Conservation (phyloP, 345 rosid species). For the Microthlaspi erraticum region DNA sequence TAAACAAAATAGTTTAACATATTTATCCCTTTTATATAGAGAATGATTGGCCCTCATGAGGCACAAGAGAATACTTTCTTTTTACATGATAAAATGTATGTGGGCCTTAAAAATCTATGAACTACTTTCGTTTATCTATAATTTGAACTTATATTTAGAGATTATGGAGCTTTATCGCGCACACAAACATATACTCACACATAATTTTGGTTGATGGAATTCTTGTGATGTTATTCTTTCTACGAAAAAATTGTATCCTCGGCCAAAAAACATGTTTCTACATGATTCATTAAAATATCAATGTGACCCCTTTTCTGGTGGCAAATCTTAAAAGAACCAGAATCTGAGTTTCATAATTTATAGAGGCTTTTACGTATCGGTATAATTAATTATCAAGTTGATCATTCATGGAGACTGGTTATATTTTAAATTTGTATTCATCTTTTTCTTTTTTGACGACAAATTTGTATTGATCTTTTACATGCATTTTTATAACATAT, state of each 20-base stretch:
- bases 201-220: background rate
- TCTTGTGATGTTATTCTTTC: background rate
- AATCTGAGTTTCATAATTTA: constrained; percentile 32
- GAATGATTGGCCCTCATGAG: constrained; percentile 22
- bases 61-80: constrained; percentile 9
- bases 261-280: background rate
- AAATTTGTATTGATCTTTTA: constrained; percentile 1
- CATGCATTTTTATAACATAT: constrained; percentile 30
- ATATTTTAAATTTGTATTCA: background rate
- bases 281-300: constrained; percentile 6
- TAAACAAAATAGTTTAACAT: background rate
- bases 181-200: background rate
- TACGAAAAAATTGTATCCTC: background rate
- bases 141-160: constrained; percentile 7
- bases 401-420: background rate
- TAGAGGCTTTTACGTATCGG: background rate
- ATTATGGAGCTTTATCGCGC: constrained; percentile 14
- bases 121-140: background rate
- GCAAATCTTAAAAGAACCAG: constrained; percentile 41
- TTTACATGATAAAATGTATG: constrained; percentile 10
- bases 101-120: constrained; percentile 4
- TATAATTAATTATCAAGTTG: constrained; percentile 23
- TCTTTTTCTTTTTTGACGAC: background rate
- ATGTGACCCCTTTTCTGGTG: constrained; percentile 30
- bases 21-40: background rate